Percentiles rank a stretch among this genome's conserved stretches.
Conservation (phyloP, 306 rosid genomes). For the Rosa multiflora region DNA sequence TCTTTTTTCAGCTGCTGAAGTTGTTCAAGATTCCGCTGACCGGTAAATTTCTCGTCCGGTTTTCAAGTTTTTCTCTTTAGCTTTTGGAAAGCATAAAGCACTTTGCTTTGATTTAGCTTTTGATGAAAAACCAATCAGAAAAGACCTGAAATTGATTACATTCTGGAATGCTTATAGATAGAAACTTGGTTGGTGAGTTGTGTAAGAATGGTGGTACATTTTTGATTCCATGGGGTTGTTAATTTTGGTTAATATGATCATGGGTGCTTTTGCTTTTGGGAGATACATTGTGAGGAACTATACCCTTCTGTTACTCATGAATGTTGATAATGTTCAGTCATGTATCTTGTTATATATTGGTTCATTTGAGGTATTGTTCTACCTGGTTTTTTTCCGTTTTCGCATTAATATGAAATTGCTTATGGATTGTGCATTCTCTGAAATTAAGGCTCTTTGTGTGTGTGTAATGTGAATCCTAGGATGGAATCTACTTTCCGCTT, state of each 20-base stretch:
- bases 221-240: not conserved
- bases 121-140: too few species aligned
- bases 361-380: not conserved
- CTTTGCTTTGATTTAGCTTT: not conserved
- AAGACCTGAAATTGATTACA: not conserved
- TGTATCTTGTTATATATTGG: not conserved
- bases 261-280: not conserved
- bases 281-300: not conserved
- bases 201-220: not conserved
- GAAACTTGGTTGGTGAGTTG: not conserved
- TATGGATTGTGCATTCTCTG: conserved; percentile 7
- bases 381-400: not conserved
- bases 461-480: conserved; percentile 17
- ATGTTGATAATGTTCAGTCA: not conserved
- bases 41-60: conserved; percentile 20
- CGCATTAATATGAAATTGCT: not conserved
- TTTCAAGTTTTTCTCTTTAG: not conserved
- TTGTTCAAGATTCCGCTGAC: conserved; percentile 44
- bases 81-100: not conserved
- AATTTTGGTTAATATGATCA: not conserved
- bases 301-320: not conserved
- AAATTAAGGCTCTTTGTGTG: not conserved
- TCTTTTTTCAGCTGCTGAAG: conserved; percentile 43
- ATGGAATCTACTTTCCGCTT: conserved; percentile 39
- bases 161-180: not conserved